Evolutionary conservation across 306 rosid genomes (phyloP).

Genomic region (Parietaria judaica): DNA sequence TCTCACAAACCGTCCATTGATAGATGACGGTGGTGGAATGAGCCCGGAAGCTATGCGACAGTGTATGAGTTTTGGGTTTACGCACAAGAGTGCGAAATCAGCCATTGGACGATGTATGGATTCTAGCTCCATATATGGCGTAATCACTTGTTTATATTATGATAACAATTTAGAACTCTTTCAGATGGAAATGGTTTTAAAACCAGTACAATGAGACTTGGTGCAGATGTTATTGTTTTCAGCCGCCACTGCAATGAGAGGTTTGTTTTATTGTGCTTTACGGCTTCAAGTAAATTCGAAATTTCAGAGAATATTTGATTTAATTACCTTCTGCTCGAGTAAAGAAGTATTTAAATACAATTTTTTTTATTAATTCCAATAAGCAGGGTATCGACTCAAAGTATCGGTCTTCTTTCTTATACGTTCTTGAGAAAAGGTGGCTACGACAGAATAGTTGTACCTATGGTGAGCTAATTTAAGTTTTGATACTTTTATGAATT

Average conservation of each 20-base stretch:
- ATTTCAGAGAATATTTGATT: neutral
- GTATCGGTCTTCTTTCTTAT: conserved; percentile 90
- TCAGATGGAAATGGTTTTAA: conserved; percentile 99
- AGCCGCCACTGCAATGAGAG: conserved; percentile 52
- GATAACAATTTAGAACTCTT: conserved; percentile 29
- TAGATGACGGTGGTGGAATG: conserved; percentile 96
- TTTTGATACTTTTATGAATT: neutral
- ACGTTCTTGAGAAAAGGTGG: conserved; percentile 58
- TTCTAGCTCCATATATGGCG: conserved; percentile 20
- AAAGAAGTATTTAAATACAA: neutral
- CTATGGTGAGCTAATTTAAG: conserved; percentile 56
- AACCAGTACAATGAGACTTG: conserved; percentile 96
- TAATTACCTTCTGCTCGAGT: neutral
- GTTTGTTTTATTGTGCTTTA: conserved; percentile 31
- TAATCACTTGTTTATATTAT: conserved; percentile 16
- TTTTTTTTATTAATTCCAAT: conserved; percentile 11
- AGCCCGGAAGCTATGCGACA: conserved; percentile 71
- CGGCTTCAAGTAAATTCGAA: neutral
- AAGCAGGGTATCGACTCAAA: conserved; percentile 71
- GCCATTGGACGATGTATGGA: conserved; percentile 88
- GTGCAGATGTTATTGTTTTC: conserved; percentile 86
- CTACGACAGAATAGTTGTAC: conserved; percentile 84
- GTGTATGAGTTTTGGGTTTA: conserved; percentile 96
- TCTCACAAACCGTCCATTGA: conserved; percentile 18
- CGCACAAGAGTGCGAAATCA: conserved; percentile 59